Evolutionary conservation across 257 asterid genomes (phyloP).

Genomic region (Fraxinus cuspidata): DNA sequence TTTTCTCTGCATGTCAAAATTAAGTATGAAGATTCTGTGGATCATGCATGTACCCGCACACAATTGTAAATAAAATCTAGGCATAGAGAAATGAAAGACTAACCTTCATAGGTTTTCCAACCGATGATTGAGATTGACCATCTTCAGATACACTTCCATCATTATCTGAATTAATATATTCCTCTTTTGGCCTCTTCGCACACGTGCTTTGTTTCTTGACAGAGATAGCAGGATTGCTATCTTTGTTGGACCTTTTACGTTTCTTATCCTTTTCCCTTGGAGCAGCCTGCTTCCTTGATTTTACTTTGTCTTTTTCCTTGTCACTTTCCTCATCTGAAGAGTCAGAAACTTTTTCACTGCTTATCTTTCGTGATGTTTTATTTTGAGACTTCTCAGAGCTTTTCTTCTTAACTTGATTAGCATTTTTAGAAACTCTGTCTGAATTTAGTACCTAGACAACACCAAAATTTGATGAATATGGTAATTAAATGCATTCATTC

Average conservation of each 20-base stretch:
- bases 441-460: slow-evolving; percentile 53
- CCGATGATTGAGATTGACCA: slow-evolving; percentile 53
- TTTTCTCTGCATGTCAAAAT: slow-evolving; percentile 57
- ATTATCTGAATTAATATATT: slow-evolving; percentile 44
- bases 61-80: slow-evolving; percentile 12
- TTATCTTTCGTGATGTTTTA: slow-evolving; percentile 38
- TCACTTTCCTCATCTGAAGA: slow-evolving; percentile 43
- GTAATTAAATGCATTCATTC: slow-evolving; percentile 1
- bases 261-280: slow-evolving; percentile 46
- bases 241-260: slow-evolving; percentile 53
- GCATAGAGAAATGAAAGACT: slow-evolving; percentile 16
- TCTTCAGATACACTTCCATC: slow-evolving; percentile 63
- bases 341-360: slow-evolving; percentile 39
- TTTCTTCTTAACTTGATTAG: slow-evolving; percentile 44
- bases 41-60: slow-evolving; percentile 4
- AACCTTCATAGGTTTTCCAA: slow-evolving; percentile 57
- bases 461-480: slow-evolving; percentile 1
- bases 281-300: slow-evolving; percentile 50
- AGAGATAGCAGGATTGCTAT: slow-evolving; percentile 39
- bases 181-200: slow-evolving; percentile 51
- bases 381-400: slow-evolving; percentile 33
- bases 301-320: slow-evolving; percentile 37
- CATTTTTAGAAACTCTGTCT: slow-evolving; percentile 45
- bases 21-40: slow-evolving; percentile 13
- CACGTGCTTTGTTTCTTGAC: slow-evolving; percentile 52